Percentiles rank a stretch among this genome's conserved stretches.
phyloP scores from a whole-genome alignment of 2,329 filamentous ascomycete genomes.

The Talaromyces funiculosus region DNA sequence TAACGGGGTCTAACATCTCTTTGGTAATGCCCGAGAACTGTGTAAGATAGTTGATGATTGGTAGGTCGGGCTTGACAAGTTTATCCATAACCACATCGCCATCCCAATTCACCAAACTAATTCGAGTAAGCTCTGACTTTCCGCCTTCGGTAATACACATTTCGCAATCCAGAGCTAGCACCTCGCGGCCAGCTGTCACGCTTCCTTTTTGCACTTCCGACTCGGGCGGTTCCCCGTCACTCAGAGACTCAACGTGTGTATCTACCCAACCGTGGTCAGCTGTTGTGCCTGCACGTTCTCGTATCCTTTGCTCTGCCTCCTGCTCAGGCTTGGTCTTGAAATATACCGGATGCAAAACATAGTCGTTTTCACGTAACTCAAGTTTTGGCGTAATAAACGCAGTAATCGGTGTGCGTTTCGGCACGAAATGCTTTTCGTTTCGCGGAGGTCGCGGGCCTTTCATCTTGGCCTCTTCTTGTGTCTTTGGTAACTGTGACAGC shows the following conservation, averaged over 20 bases:
- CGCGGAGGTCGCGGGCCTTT: slow-evolving; percentile 55
- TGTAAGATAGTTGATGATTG: slow-evolving; percentile 91
- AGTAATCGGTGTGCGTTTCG: slow-evolving; percentile 75
- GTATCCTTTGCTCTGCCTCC: slow-evolving; percentile 48
- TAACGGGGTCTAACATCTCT: slow-evolving; percentile 73
- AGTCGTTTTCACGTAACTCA: slow-evolving; percentile 78
- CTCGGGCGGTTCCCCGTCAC: slow-evolving; percentile 64
- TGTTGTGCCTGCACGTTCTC: slow-evolving; percentile 47
- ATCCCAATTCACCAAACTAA: slow-evolving; percentile 83
- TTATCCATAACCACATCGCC: slow-evolving; percentile 78
- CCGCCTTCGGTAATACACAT: slow-evolving; percentile 87
- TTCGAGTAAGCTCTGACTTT: slow-evolving; percentile 76
- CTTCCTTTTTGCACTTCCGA: slow-evolving; percentile 71
- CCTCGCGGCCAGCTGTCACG: slow-evolving; percentile 70
- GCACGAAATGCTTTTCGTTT: slow-evolving; percentile 62
- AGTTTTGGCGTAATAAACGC: slow-evolving; percentile 66
- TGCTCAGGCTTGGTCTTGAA: slow-evolving; percentile 55
- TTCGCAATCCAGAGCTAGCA: slow-evolving; percentile 87
- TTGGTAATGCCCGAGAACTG: slow-evolving; percentile 87
- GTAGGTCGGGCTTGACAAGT: slow-evolving; percentile 80
- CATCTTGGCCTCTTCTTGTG: slow-evolving; percentile 60
- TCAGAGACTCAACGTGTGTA: slow-evolving; percentile 60
- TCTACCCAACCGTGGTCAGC: slow-evolving; percentile 71
- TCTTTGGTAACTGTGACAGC: slow-evolving; percentile 64
- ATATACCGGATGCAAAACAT: slow-evolving; percentile 73